These are phyloP conservation scores for Ustilago tritici DNA, from an alignment of 1,284 basidiomycete species.

Conservation along the genomic window DNA sequence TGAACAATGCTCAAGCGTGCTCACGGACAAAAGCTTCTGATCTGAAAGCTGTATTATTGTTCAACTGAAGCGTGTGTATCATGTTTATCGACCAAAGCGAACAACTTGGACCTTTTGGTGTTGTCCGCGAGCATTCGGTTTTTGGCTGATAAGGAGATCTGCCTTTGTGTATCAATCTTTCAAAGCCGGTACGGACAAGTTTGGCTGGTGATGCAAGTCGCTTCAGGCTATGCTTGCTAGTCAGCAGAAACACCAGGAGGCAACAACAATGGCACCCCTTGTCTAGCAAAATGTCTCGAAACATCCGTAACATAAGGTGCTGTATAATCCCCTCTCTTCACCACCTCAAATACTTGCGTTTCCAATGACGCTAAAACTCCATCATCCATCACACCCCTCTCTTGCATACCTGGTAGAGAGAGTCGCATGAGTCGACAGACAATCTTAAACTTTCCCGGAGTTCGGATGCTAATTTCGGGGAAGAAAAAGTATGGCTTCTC, in stretches of 20 bases:
- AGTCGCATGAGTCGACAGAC: constrained; percentile 46
- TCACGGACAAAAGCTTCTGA: not conserved
- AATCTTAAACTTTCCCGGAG: constrained; percentile 49
- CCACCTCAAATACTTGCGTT: constrained; percentile 47
- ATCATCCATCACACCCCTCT: not conserved
- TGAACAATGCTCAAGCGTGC: too few species aligned
- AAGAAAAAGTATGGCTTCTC: constrained; percentile 52
- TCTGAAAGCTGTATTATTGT: not conserved
- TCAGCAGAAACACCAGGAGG: constrained; percentile 51
- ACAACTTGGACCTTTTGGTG: too few species aligned
- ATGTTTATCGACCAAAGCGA: too few species aligned
- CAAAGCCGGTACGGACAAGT: too few species aligned
- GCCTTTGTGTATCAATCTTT: too few species aligned
- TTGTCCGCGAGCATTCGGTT: too few species aligned
- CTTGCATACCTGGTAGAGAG: constrained; percentile 20
- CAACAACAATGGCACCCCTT: constrained; percentile 49
- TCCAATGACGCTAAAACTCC: constrained; percentile 27
- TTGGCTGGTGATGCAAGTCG: too few species aligned
- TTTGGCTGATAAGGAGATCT: too few species aligned
- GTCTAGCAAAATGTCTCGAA: constrained; percentile 55
- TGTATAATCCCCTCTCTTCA: constrained; percentile 28
- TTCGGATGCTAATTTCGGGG: constrained; percentile 55
- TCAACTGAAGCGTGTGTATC: not conserved
- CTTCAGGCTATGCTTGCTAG: not conserved
- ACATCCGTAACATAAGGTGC: constrained; percentile 56